phyloP scores from a whole-genome alignment of 768 basidiomycete species.

The Boletus vermiculosoides region DNA sequence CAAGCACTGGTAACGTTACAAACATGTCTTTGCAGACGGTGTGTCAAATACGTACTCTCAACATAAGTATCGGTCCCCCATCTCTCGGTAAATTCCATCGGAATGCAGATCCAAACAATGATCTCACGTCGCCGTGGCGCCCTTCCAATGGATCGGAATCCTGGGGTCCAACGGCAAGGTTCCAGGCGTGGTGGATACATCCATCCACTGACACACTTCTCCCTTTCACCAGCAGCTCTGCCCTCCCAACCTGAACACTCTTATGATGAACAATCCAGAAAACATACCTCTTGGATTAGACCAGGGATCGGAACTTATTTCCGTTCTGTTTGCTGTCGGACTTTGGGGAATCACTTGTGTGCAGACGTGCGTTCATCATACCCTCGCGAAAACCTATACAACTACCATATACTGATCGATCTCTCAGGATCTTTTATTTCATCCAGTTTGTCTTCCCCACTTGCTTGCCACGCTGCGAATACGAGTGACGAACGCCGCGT shows the following conservation, averaged over 20 bases:
- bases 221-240: background rate
- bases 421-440: conserved; percentile 17
- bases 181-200: background rate
- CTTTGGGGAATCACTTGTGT: conserved; percentile 27
- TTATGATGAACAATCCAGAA: background rate
- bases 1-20: background rate
- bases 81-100: background rate
- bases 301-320: conserved; percentile 18
- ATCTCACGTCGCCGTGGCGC: background rate
- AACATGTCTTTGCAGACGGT: background rate
- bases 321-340: conserved; percentile 16
- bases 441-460: conserved; percentile 12
- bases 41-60: background rate
- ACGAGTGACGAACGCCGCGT: background rate
- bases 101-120: background rate
- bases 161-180: background rate
- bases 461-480: background rate
- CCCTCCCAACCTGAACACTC: background rate
- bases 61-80: background rate
- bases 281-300: background rate
- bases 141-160: background rate
- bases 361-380: conserved; percentile 15
- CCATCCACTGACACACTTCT: background rate
- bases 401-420: background rate
- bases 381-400: background rate